Evolutionary conservation across 2,329 filamentous ascomycete genomes (phyloP), one percentile per base, ranked within the genome.

Genomic region (Neofusicoccum cordaticola): DNA sequence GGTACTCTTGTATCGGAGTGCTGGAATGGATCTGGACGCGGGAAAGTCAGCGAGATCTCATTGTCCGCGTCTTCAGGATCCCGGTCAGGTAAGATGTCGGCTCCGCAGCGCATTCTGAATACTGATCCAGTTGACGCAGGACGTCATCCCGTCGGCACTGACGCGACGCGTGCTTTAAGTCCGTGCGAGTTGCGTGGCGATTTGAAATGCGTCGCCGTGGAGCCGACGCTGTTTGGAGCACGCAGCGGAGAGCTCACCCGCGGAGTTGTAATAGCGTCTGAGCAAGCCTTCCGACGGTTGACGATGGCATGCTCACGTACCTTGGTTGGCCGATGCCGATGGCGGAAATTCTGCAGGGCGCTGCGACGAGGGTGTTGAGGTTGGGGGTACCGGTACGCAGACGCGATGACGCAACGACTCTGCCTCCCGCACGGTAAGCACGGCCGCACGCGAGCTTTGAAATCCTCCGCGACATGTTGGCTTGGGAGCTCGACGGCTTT

Each of bases 1-100:
- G 62, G 65, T 76, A 42, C 19, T 39, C 19, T 51, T 64, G 34
- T 45, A 27, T 37, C 61, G 39, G 42, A 34, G 7, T 17, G 61
- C 8, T 15, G 13, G 34, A n/a, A 35, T 3, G 12, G 12, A 47
- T 17, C 48, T 56, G 12, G n/a, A 19, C n/a, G 19, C 35, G 42
- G 19, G 4, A 4, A 42, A 17, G 37, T 56, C 13, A 56, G 52
- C 19, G 6, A 22, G 19, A 31, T 8, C 42, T 11, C 19, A n/a
- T 19, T 37, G 13, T 37, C 34, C 31, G 27, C 6, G 27, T 35
- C 27, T 51, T 15, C 47, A 51, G 4, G 45, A 12, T 9, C 9
- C 27, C 45, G 11, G 45, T 5, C 45, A 12, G 17, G 45, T 27
- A 19, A 17, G 11, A 31, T 31, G 27, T 31, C 27, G 27, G 27